Conservation (phyloP, 73 alveolate genomes). For the Paramecium pentaurelia region DNA sequence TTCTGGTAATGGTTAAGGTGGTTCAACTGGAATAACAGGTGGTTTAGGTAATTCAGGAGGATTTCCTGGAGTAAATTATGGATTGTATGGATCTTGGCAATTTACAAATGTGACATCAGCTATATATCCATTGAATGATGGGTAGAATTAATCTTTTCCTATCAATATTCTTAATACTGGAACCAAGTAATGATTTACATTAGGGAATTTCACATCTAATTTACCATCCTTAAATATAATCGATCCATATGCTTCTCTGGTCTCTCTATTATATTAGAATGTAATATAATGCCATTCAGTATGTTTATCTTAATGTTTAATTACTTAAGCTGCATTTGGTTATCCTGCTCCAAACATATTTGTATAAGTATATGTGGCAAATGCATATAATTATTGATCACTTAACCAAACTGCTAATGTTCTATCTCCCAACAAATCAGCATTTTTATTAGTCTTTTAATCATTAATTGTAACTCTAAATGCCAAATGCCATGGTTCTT, state of each 20-base stretch:
- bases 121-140: constrained; percentile 8
- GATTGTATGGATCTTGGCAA: constrained; percentile 39
- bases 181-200: constrained; percentile 7
- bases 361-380: constrained; percentile 30
- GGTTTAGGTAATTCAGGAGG: constrained; percentile 38
- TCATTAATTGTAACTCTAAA: constrained; percentile 25
- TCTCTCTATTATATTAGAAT: constrained; percentile 10
- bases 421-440: constrained; percentile 21
- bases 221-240: not conserved
- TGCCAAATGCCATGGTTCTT: constrained; percentile 47
- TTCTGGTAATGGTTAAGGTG: constrained; percentile 26
- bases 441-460: constrained; percentile 4
- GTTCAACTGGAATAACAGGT: constrained; percentile 6
- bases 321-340: not conserved
- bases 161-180: constrained; percentile 15
- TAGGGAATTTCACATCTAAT: not conserved
- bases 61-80: not conserved
- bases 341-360: constrained; percentile 32
- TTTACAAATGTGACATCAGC: constrained; percentile 5
- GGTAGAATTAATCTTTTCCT: constrained; percentile 47
- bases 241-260: constrained; percentile 20
- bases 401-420: constrained; percentile 16
- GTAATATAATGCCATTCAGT: constrained; percentile 44
- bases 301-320: not conserved
- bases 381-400: not conserved